phyloP scores from a whole-genome alignment of 129 eudicot genomes.

The Helianthus annuus region DNA sequence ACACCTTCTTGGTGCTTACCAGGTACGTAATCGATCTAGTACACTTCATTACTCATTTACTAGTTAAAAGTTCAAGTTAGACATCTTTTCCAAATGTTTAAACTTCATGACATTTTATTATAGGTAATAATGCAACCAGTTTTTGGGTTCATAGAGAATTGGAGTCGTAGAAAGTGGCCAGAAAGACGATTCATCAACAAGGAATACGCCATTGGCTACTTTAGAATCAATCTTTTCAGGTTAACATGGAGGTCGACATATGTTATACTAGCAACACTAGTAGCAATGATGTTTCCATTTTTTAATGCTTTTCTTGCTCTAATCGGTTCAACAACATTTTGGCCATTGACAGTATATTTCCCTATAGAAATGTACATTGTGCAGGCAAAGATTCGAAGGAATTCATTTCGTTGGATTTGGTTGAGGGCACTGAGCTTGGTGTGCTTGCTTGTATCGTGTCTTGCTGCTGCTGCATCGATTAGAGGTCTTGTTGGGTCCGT shows the following conservation, averaged over 20 bases:
- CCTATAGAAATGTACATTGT: constrained; percentile 70
- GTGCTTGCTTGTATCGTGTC: constrained; percentile 54
- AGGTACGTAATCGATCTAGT: constrained; percentile 37
- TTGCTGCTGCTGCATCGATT: constrained; percentile 60
- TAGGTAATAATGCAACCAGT: constrained; percentile 63
- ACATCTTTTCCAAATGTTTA: neutral
- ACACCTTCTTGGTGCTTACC: constrained; percentile 76
- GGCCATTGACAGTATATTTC: constrained; percentile 40
- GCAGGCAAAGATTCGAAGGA: constrained; percentile 35
- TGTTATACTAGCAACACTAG: constrained; percentile 44
- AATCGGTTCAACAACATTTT: constrained; percentile 56
- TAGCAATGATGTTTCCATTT: constrained; percentile 62
- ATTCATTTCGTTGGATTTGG: constrained; percentile 45
- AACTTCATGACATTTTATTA: neutral
- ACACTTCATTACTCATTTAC: neutral
- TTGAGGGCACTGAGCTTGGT: constrained; percentile 39
- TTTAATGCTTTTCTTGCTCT: constrained; percentile 69
- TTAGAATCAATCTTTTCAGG: constrained; percentile 44
- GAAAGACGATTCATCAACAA: constrained; percentile 35
- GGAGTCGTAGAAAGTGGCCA: constrained; percentile 51
- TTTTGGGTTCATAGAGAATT: constrained; percentile 47
- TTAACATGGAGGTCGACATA: constrained; percentile 62
- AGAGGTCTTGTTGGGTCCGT: constrained; percentile 46
- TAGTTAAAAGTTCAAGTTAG: neutral
- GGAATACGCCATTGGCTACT: constrained; percentile 34